Evolutionary conservation across 2,329 filamentous ascomycete species (phyloP), one percentile per base, ranked within the genome.

Genomic region (Phyllosticta citrichinensis): DNA sequence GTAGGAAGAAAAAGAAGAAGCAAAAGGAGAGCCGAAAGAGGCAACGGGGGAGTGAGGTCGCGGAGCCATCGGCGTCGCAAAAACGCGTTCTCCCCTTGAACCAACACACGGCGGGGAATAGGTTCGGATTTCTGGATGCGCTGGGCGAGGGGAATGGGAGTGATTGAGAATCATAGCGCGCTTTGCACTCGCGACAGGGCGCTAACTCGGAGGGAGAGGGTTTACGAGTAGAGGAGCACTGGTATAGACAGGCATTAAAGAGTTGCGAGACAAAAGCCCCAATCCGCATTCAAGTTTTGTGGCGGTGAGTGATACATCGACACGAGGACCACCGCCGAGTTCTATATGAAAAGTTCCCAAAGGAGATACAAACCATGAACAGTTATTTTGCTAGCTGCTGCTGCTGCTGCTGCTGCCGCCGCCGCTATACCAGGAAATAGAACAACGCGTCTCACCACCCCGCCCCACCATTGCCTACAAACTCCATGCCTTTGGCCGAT

Each of bases 1-100:
- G 27, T 10, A 5, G 27, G 27, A 47, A 47, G 27, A 47, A 25
- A 25, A 25, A 53, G 30, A 57, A 50, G 20, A 53, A n/a, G n/a
- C n/a, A 53, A 24, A 56, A 40, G 47, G 57, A 57, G 59, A 55
- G 54, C 1, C 56, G 52, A 33, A 61, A 61, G 54, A 52, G 35
- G 54, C 35, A 40, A 27, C 47, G 17, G 19, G 52, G 19, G 19
- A n/a, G 19, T 5, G 52, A 53, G 55, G 55, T 27, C 5, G 25
- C 47, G 11, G 55, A 47, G 20, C 19, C 9, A 8, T 20, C 30
- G 33, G 27, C 52, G 33, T 53, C 52, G 52, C 20, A 20, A 2
- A 8, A n/a, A 5, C 40, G 40, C 14, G 40, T 8, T 5, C 25
- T 25, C n/a, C 40, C 25, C 35, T 25, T n/a, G 35, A 30, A 30